phyloP scores from a whole-genome alignment of 148 eudicot genomes.

The Fagopyrum esculentum region DNA sequence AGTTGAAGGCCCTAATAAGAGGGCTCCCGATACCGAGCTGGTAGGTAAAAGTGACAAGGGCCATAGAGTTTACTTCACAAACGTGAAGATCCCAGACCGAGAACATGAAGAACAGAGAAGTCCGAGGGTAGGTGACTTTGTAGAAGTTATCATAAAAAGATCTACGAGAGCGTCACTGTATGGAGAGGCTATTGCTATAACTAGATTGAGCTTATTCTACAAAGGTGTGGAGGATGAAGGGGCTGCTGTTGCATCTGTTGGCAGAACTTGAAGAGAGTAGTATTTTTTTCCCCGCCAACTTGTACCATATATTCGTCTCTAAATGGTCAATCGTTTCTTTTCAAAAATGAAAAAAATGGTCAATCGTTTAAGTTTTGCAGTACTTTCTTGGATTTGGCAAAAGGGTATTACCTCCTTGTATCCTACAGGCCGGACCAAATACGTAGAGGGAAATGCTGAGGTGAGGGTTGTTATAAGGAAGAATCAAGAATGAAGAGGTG shows the following conservation, averaged over 20 bases:
- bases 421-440: too few relatives aligned
- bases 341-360: too few relatives aligned
- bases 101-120: conserved; percentile 30
- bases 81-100: conserved; percentile 39
- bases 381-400: too few relatives aligned
- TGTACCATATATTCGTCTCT: too few relatives aligned
- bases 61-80: conserved; percentile 60
- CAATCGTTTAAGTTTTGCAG: too few relatives aligned
- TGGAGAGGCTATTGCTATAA: conserved; percentile 81
- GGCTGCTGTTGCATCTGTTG: conserved; percentile 39
- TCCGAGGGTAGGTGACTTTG: conserved; percentile 74
- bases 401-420: too few relatives aligned
- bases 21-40: conserved; percentile 90
- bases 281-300: too few relatives aligned
- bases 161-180: conserved; percentile 83
- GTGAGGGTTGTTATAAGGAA: too few relatives aligned
- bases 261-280: conserved; percentile 21
- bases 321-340: too few relatives aligned
- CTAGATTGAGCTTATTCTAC: conserved; percentile 79
- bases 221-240: conserved; percentile 34
- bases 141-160: conserved; percentile 60
- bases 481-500: too few relatives aligned
- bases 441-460: too few relatives aligned
- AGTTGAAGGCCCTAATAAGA: conserved; percentile 92
- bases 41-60: conserved; percentile 93